Evolutionary conservation across 805 yeast species (phyloP), one percentile per base, ranked within the genome.

Genomic region (Myxozyma neotropica): DNA sequence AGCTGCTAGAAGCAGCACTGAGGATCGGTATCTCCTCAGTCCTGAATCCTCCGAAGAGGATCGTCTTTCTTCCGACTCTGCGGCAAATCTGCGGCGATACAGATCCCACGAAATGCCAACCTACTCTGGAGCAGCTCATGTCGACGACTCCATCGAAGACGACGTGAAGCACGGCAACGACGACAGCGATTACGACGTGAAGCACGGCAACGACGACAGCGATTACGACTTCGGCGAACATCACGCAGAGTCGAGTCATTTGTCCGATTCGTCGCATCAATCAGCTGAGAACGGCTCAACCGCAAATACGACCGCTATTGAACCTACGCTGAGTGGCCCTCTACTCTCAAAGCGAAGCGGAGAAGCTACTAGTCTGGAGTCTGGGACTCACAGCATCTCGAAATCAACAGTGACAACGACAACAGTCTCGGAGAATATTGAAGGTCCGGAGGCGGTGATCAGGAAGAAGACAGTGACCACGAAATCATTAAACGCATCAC

Each of bases 11-110:
- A n/a, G n/a, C n/a, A n/a, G n/a, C n/a, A n/a, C n/a, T n/a, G n/a
- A n/a, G n/a, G n/a, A n/a, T n/a, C n/a, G n/a, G n/a, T n/a, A n/a
- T n/a, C n/a, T n/a, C n/a, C n/a, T n/a, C n/a, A n/a, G n/a, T n/a
- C n/a, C n/a, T n/a, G n/a, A n/a, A n/a, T n/a, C 33, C 12, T 38
- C 21, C 43, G 43, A 13, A 13, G 43, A 38, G 43, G 4, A 10
- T 13, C 21, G n/a, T 15, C n/a, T 19, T 17, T 8, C 40, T n/a
- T 19, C 42, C 21, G 48, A 42, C 38, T 39, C 51, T n/a, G 49
- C 53, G 10, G 60, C 45, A 38, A 57, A 57, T 27, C 53, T 52
- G 45, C 47, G 55, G n/a, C 36, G 36, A 19, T 57, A 33, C 44
- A 50, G 60, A 5, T 33, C 48, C n/a, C 43, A 43, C 29, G 33